Base-by-base conservation (phyloP, 2,329 filamentous ascomycete genomes). In the Exophiala aquamarina region DNA sequence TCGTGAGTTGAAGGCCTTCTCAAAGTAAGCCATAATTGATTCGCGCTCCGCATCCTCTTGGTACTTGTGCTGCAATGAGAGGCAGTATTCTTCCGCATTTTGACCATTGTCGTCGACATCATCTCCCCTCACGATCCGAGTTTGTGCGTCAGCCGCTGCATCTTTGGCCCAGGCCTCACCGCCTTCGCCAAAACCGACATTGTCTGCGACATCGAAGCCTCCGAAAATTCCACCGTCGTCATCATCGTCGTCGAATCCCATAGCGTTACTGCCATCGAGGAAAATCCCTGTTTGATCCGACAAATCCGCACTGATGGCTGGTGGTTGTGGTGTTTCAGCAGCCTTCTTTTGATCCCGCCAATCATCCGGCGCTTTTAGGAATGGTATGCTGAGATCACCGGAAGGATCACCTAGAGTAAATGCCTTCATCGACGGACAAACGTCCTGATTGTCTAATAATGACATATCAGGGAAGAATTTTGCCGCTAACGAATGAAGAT, bases 1-100 rank as follows among this genome's bases (percentile, higher is more conserved):
- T 20, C 57, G 45, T 1, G 58, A 61, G 65, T 93, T 89, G 34
- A 97, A 72, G 2, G 92, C 91, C 62, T 95, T 89, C 66, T 98
- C 93, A 63, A 98, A 98, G 71, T 97, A 98, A 63, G 88, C 87
- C n/a, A 98, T 78, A 48, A 98, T 95, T 61, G 95, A 92, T 59
- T 97, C 89, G 63, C 96, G 90, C 65, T 86, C 74, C 19, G 47
- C 53, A 34, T 70, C 71, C 49, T 89, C 88, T 26, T 52, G 76
- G 44, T 82, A 82, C 41, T 80, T 77, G 58, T 86, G 86, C 32
- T 81, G 81, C 72, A 95, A 82, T n/a, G 87, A 87, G 6, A 96
- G 80, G 18, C 85, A 77, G 63, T 89, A 96, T 54, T 88, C 81
- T 46, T 83, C 83, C 29, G 83, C 84, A 41, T 82, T 81, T 4